Base-by-base conservation (phyloP, 306 rosid species). In the Quillaja saponaria region DNA sequence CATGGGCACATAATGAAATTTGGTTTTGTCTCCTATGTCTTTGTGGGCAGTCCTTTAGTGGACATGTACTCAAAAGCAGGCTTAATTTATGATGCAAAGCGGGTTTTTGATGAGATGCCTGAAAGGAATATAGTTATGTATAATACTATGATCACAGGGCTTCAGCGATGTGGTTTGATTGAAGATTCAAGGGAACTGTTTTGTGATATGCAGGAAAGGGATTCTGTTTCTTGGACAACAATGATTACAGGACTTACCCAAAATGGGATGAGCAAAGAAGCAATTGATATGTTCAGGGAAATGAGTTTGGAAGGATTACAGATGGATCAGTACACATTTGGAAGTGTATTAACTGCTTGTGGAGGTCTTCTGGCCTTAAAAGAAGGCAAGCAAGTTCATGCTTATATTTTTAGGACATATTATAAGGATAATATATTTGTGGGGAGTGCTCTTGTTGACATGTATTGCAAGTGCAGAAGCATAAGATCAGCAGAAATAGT, bases 361-460 rank as follows among this genome's bases (percentile, higher is more conserved):
- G 98, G 96, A 3, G 83, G 88, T 52, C 55, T 81, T 15, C 34
- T 47, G 67, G 95, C 90, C 47, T 71, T 81, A 64, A 77, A 59
- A 63, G 90, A 81, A 77, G 96, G 95, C 33, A 88, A 83, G 80
- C 88, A 91, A 71, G 76, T 86, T 71, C 95, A 91, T 76, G 91
- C 90, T 57, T 88, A 74, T 67, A 78, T 86, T 55, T 63, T 80
- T 63, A 74, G 86, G 76, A 88, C 96, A 0, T 75, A 75, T 81
- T 80, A 75, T 75, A 67, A 66, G 55, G 85, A 86, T 74, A 91
- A 86, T 48, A 71, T 91, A 45, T 88, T 71, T 57, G 98, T 88
- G 0, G 87, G 83, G 6, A 91, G 97, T 14, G 95, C 97, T 76
- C 96, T 91, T 57, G 95, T 91, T 68, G 97, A 88, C 78, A 84